Percentiles rank a stretch among this genome's conserved stretches.
phyloP scores from a whole-genome alignment of 805 yeast species.

The Starmerella vitae region DNA sequence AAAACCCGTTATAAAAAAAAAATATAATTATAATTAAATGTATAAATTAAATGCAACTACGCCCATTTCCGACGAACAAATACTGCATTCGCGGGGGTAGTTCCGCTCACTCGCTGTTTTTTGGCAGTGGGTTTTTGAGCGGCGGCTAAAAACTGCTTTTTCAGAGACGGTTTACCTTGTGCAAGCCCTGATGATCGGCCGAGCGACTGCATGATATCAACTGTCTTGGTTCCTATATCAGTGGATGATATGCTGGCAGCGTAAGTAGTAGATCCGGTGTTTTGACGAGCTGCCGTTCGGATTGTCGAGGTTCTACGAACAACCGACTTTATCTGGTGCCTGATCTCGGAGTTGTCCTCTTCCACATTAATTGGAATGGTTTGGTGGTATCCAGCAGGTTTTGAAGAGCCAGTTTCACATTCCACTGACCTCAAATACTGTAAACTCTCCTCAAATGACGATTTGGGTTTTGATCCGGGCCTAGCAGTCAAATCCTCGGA shows the following conservation, averaged over 20 bases:
- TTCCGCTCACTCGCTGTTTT: slow-evolving; percentile 1
- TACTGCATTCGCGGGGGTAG: neutral
- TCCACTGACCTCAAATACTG: slow-evolving; percentile 10
- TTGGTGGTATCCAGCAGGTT: neutral
- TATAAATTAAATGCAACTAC: too few species aligned
- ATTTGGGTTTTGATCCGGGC: slow-evolving; percentile 6
- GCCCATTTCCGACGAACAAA: slow-evolving; percentile 11
- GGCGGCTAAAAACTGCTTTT: slow-evolving; percentile 7
- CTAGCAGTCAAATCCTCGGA: slow-evolving; percentile 15
- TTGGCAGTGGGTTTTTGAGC: slow-evolving; percentile 4
- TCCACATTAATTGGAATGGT: neutral
- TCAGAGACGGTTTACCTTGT: slow-evolving; percentile 2
- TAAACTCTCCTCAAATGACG: slow-evolving; percentile 16
- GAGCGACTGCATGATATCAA: slow-evolving; percentile 12
- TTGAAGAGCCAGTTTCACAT: neutral
- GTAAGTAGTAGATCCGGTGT: slow-evolving; percentile 3
- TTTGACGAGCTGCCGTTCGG: neutral
- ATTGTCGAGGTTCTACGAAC: neutral
- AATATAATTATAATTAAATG: too few species aligned
- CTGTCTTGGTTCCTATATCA: slow-evolving; percentile 6
- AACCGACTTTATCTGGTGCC: neutral
- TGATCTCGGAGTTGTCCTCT: neutral
- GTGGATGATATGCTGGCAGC: slow-evolving; percentile 14
- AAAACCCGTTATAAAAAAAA: too few species aligned
- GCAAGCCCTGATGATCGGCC: slow-evolving; percentile 4